Conservation (phyloP, 2,329 filamentous ascomycete species). For the Claviceps lovelessii region DNA sequence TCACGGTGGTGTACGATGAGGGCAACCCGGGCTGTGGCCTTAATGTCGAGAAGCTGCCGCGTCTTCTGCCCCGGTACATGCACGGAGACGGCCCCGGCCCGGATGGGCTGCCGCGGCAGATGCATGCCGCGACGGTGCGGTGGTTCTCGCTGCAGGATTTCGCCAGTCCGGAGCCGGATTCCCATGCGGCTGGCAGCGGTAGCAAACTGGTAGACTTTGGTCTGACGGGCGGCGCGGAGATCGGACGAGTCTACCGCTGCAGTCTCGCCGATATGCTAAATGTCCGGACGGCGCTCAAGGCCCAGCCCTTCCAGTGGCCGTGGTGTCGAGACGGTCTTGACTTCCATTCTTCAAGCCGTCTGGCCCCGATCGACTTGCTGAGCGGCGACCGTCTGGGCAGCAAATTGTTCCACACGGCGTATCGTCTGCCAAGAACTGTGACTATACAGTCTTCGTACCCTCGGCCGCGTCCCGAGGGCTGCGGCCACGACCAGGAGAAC, state of each 20-base stretch:
- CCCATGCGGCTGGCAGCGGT: too few relatives aligned
- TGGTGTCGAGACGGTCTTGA: background rate
- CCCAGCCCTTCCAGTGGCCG: background rate
- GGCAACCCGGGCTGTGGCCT: background rate
- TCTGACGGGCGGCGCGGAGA: background rate
- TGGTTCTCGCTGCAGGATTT: background rate
- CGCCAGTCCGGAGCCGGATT: too few relatives aligned
- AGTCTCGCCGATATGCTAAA: background rate
- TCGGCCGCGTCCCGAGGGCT: too few relatives aligned
- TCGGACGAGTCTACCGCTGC: background rate
- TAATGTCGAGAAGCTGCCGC: background rate
- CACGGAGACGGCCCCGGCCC: background rate
- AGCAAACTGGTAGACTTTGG: background rate
- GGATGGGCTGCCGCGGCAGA: background rate
- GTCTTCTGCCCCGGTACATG: background rate
- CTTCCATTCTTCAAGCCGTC: background rate
- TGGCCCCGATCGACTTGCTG: background rate
- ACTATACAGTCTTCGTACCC: background rate
- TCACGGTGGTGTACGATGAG: background rate
- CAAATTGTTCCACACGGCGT: background rate
- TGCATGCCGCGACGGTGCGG: background rate
- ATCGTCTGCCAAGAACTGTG: background rate
- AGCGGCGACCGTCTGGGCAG: background rate
- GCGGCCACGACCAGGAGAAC: background rate
- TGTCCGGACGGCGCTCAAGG: background rate